phyloP scores from a whole-genome alignment of 768 basidiomycete genomes.

The Austroboletus eburneus region DNA sequence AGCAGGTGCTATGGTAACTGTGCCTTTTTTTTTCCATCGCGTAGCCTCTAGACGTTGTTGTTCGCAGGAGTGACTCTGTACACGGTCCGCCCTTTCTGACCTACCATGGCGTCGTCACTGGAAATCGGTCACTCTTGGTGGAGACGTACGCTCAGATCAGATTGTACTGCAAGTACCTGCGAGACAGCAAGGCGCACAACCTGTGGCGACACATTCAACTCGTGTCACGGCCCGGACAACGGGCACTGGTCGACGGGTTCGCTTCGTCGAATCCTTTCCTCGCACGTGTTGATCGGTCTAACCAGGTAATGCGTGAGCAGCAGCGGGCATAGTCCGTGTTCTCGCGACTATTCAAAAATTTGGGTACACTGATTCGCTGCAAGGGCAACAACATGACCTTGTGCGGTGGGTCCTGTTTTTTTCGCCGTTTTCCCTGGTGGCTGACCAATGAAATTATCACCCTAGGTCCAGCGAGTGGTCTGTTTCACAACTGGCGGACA shows the following conservation, averaged over 20 bases:
- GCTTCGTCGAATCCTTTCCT: background rate
- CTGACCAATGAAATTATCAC: background rate
- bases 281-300: background rate
- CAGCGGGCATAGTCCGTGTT: constrained; percentile 82
- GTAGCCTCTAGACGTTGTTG: no score
- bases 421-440: background rate
- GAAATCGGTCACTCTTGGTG: constrained; percentile 53
- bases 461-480: constrained; percentile 9
- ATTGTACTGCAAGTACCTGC: constrained; percentile 66
- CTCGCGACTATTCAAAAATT: constrained; percentile 68
- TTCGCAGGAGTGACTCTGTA: constrained; percentile 72
- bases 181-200: constrained; percentile 44
- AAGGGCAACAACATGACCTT: constrained; percentile 54
- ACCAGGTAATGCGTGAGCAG: constrained; percentile 87
- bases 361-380: constrained; percentile 44
- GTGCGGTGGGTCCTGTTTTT: constrained; percentile 48
- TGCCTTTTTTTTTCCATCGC: background rate
- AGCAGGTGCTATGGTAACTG: constrained; percentile 62
- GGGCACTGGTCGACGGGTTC: constrained; percentile 81
- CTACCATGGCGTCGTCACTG: constrained; percentile 66
- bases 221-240: constrained; percentile 50
- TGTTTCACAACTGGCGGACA: constrained; percentile 72
- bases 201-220: constrained; percentile 76
- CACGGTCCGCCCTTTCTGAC: constrained; percentile 89
- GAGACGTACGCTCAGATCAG: constrained; percentile 70